Conservation (phyloP, 2,329 filamentous ascomycete genomes). For the Fusarium haematococcum region DNA sequence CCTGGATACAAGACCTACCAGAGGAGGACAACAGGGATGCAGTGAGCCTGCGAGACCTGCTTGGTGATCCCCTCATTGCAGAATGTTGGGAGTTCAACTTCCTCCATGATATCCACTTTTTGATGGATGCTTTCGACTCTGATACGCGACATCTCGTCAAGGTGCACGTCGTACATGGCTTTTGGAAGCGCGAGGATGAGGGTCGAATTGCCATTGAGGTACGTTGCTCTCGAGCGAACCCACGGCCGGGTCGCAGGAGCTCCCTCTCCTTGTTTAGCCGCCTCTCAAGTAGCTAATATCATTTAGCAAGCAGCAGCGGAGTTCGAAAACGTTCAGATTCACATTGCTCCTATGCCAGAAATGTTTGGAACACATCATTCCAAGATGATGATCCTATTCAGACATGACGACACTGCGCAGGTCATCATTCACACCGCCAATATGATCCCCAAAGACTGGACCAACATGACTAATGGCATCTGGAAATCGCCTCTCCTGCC, state of each 20-base stretch:
- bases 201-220: constrained; percentile 70
- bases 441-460: constrained; percentile 90
- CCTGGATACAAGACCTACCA: constrained; percentile 73
- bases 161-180: constrained; percentile 70
- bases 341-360: constrained; percentile 83
- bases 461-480: constrained; percentile 85
- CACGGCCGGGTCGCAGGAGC: background rate
- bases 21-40: constrained; percentile 72
- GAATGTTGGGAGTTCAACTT: constrained; percentile 80
- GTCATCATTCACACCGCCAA: constrained; percentile 91
- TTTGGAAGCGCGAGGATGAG: constrained; percentile 75
- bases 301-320: constrained; percentile 69
- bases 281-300: constrained; percentile 16
- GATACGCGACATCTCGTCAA: constrained; percentile 62
- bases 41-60: constrained; percentile 73
- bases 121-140: constrained; percentile 65
- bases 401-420: constrained; percentile 81
- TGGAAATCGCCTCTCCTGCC: constrained; percentile 83
- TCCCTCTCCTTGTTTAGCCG: background rate
- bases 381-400: constrained; percentile 88
- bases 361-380: constrained; percentile 87
- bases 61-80: constrained; percentile 79
- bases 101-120: constrained; percentile 69
- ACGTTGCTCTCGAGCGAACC: constrained; percentile 35
- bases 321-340: constrained; percentile 76